Evolutionary conservation across 805 yeast genomes (phyloP).

Genomic region (Candida tammaniensis): DNA sequence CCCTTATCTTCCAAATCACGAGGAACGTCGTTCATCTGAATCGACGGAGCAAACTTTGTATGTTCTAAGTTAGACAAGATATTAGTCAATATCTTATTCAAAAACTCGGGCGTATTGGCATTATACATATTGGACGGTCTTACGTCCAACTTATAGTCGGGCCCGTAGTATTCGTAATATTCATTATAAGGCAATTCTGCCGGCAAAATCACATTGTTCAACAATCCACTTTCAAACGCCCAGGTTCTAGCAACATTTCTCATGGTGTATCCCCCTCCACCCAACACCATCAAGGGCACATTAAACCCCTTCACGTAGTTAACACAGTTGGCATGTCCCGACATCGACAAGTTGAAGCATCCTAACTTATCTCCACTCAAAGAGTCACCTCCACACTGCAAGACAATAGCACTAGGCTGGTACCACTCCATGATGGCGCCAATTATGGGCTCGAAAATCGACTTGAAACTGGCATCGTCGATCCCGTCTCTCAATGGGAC

Average conservation of each 20-base stretch:
- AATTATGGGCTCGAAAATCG: conserved; percentile 87
- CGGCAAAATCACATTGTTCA: conserved; percentile 75
- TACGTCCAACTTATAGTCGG: conserved; percentile 92
- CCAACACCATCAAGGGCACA: conserved; percentile 88
- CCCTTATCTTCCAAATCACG: conserved; percentile 83
- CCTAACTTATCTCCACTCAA: conserved; percentile 94
- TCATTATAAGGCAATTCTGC: conserved; percentile 89
- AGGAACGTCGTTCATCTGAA: conserved; percentile 88
- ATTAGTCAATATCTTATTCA: conserved; percentile 77
- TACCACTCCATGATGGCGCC: conserved; percentile 75
- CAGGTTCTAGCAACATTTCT: conserved; percentile 94
- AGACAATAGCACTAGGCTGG: conserved; percentile 94
- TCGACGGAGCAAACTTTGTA: conserved; percentile 97
- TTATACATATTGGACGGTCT: conserved; percentile 95
- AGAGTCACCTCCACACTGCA: conserved; percentile 98
- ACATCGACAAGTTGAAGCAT: conserved; percentile 89
- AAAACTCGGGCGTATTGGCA: conserved; percentile 89
- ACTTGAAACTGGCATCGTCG: conserved; percentile 82
- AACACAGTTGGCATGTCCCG: conserved; percentile 95
- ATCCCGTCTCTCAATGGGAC: conserved; percentile 95
- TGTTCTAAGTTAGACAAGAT: conserved; percentile 77
- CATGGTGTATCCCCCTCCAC: conserved; percentile 99
- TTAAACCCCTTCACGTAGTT: conserved; percentile 81
- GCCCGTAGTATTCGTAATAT: conserved; percentile 95
- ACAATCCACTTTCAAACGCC: conserved; percentile 89